These are phyloP conservation scores for Rhizoctonia solani DNA, from an alignment of 1,284 basidiomycete genomes.

Conservation along the genomic window DNA sequence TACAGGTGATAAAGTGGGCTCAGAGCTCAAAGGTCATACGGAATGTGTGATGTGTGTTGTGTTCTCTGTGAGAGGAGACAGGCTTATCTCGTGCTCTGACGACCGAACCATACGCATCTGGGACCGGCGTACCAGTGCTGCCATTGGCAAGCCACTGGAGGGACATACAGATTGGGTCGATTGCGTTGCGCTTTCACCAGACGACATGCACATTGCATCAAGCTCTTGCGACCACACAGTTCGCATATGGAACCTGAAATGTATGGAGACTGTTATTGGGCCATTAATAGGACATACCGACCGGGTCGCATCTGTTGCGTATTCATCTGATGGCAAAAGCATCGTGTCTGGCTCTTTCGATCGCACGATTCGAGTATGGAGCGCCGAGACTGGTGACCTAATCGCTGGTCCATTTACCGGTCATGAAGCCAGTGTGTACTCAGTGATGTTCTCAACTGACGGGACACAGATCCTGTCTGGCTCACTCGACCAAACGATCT, in stretches of 20 bases:
- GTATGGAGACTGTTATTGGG: background rate
- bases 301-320: background rate
- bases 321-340: constrained; percentile 11
- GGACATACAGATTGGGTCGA: constrained; percentile 6
- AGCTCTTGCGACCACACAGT: constrained; percentile 9
- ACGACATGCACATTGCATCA: constrained; percentile 5
- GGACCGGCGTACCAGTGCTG: constrained; percentile 42
- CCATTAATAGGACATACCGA: constrained; percentile 1
- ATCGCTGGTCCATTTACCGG: background rate
- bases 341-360: constrained; percentile 1
- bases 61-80: constrained; percentile 50
- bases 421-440: background rate
- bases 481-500: too few relatives aligned
- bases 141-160: background rate
- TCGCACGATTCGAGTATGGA: background rate
- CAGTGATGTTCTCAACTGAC: constrained; percentile 32
- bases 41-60: constrained; percentile 51
- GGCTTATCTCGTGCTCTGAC: constrained; percentile 47
- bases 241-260: constrained; percentile 18
- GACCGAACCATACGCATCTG: constrained; percentile 52
- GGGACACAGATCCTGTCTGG: background rate
- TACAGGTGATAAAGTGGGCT: background rate
- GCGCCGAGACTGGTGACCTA: background rate
- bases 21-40: constrained; percentile 47
- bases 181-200: background rate